Evolutionary conservation across 192 early-diverging fungal species (phyloP), one percentile per base, ranked within the genome.

Genomic region (Podila epigama): DNA sequence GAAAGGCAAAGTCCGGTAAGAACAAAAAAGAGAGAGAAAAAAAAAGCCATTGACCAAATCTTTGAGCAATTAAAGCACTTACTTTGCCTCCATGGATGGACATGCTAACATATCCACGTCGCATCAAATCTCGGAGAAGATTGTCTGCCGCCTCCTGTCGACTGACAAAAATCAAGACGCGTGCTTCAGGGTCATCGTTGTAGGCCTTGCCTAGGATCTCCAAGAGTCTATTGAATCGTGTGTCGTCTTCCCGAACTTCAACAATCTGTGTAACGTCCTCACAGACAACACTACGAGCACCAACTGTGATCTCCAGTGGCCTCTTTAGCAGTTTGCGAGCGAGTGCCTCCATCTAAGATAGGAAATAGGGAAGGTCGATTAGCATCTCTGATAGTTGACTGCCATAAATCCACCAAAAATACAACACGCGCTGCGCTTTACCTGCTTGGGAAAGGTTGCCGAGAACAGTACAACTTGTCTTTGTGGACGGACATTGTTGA

Each of bases 21-120:
- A 25, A 58, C n/a, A 22, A 11, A 55, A 37, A 42, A 27, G 10
- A 44, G 41, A n/a, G 31, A 9, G 13, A 56, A 37, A 58, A n/a
- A n/a, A 42, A n/a, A 56, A 20, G 3, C 25, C 22, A 37, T 33
- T n/a, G 22, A 42, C n/a, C n/a, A n/a, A n/a, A n/a, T n/a, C n/a
- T n/a, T n/a, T n/a, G n/a, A n/a, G n/a, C n/a, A n/a, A n/a, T n/a
- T n/a, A n/a, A n/a, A n/a, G n/a, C n/a, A 39, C 13, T 57, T 82
- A 85, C 92, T 71, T 98, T 99, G 55, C 95, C 96, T 63, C 97
- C 98, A 63, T 99, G 98, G 13, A 99, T 79, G 18, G 95, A 92
- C 79, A 93, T 91, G 70, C 94, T 96, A 54, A 87, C 82, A 75
- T 97, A 96, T 0, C 96, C 94, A 35, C 91, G 87, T 27, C 88